These are phyloP conservation scores for Vitis hybrid DNA, from an alignment of 177 flowering plant genomes.

Conservation along the genomic window DNA sequence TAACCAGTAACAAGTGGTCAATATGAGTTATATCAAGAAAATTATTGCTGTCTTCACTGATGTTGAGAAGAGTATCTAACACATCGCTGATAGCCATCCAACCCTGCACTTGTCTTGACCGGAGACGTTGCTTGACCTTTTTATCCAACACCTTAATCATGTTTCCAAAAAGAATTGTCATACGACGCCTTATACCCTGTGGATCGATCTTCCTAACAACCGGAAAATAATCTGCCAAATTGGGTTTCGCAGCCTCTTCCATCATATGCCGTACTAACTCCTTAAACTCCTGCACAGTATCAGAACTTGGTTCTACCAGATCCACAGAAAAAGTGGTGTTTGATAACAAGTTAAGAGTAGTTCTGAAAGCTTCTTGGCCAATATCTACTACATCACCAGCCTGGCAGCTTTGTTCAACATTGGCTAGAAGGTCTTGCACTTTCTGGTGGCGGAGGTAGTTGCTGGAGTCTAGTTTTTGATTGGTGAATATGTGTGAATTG, in stretches of 20 bases:
- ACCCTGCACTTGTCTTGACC: not conserved
- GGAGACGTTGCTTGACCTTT: conserved; percentile 8
- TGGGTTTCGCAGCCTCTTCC: conserved; percentile 15
- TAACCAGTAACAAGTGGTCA: conserved; percentile 12
- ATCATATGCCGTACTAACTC: conserved; percentile 24
- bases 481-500: conserved; percentile 28
- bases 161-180: not conserved
- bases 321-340: conserved; percentile 43
- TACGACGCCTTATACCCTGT: conserved; percentile 15
- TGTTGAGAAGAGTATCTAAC: conserved; percentile 26
- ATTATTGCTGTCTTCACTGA: not conserved
- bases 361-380: conserved; percentile 36
- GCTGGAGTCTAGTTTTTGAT: conserved; percentile 29
- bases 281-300: conserved; percentile 21
- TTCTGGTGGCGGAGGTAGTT: conserved; percentile 29
- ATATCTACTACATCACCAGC: conserved; percentile 29
- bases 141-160: conserved; percentile 1
- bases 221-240: conserved; percentile 20
- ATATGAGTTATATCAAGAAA: conserved; percentile 1
- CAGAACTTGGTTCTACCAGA: conserved; percentile 29
- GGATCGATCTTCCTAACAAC: conserved; percentile 13
- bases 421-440: conserved; percentile 29
- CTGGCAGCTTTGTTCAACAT: conserved; percentile 14
- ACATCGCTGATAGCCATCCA: conserved; percentile 9
- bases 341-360: conserved; percentile 34